Evolutionary conservation across 176 grass and related monocot genomes (phyloP).

Genomic region (barley (Hordeum vulgare)): DNA sequence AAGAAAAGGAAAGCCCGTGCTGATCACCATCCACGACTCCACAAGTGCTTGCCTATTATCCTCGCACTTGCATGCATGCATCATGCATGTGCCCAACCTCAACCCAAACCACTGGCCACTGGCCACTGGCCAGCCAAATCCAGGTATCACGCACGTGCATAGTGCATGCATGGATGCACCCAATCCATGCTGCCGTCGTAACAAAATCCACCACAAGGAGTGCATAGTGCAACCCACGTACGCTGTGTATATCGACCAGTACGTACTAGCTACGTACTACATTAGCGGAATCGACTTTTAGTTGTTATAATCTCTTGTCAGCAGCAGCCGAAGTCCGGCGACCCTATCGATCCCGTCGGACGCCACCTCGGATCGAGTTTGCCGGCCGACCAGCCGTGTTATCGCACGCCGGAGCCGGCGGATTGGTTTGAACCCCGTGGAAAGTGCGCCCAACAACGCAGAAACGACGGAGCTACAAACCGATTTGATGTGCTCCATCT

Average conservation of each 20-base stretch:
- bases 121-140: too few species aligned
- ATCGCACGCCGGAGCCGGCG: background rate
- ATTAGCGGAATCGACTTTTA: background rate
- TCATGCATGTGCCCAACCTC: too few species aligned
- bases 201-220: background rate
- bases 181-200: too few species aligned
- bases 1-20: background rate
- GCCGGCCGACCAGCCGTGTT: background rate
- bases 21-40: background rate
- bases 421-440: background rate
- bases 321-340: background rate
- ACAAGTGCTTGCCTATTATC: background rate
- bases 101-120: too few species aligned
- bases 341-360: background rate
- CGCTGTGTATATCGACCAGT: too few species aligned
- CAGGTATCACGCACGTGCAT: too few species aligned
- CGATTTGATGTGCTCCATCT: background rate
- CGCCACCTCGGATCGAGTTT: background rate
- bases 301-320: background rate
- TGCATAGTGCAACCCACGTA: background rate
- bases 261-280: background rate
- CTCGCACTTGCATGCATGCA: background rate
- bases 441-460: background rate
- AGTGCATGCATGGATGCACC: too few species aligned
- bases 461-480: background rate